Percentiles rank a stretch among this genome's conserved stretches.
Conservation (phyloP, 1,284 basidiomycete species). For the Ganoderma resinaceum region DNA sequence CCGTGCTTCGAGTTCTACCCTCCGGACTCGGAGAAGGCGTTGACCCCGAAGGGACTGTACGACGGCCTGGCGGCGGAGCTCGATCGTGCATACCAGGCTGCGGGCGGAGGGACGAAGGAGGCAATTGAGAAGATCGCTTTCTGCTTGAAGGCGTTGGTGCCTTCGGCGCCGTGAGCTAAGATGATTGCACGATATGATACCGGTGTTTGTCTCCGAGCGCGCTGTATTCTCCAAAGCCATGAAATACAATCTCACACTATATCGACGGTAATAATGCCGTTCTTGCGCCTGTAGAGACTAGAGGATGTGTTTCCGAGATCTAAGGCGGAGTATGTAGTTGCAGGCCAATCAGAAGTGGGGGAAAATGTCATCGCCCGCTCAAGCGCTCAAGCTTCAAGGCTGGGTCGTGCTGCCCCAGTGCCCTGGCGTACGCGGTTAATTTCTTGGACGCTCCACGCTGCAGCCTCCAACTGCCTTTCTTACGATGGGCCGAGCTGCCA, state of each 20-base stretch:
- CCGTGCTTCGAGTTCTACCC: slow-evolving; percentile 26
- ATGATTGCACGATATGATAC: background rate
- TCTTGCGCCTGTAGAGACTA: no score
- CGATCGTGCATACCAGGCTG: background rate
- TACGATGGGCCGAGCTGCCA: background rate
- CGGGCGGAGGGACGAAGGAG: background rate
- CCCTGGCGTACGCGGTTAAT: no score
- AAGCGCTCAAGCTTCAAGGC: no score
- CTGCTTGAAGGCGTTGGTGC: slow-evolving; percentile 6
- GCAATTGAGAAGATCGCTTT: slow-evolving; percentile 12
- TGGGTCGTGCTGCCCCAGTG: no score
- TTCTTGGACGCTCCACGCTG: background rate
- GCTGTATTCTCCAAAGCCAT: background rate
- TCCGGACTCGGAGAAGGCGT: background rate
- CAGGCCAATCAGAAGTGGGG: no score
- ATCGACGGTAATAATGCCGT: no score
- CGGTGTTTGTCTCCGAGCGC: no score
- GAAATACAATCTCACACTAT: background rate
- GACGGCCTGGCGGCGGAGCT: slow-evolving; percentile 6
- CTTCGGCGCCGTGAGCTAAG: background rate
- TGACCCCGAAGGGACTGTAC: background rate
- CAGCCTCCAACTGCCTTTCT: background rate
- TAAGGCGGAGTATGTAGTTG: no score
- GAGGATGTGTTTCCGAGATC: no score
- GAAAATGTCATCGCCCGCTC: no score